Evolutionary conservation across 179 eudicot genomes (phyloP), one percentile per base, ranked within the genome.

Genomic region (Gypsophila paniculata): DNA sequence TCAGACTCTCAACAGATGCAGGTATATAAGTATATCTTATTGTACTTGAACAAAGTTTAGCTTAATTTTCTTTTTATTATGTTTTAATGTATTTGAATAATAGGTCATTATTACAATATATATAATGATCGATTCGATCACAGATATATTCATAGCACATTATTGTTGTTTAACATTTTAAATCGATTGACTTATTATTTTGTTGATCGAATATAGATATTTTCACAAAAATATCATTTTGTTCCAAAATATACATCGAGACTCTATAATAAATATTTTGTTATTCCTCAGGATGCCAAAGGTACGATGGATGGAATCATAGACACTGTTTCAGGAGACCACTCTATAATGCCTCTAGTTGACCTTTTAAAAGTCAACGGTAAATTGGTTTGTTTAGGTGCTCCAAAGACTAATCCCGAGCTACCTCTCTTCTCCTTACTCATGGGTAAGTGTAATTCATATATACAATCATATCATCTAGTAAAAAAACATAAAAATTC

Each of bases 331-430:
- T 62, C 81, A 0, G 75, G 32, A 14, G 53, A 57, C 8, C 82
- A 79, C 61, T 44, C 76, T 10, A 21, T 75, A 8, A 25, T 25
- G 25, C 82, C 82, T 18, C 7, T 79, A 36, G 12, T 79, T 44
- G 76, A 65, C 52, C 51, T 79, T 29, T 21, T 79, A 11, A 71
- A 75, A 62, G 14, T 65, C 17, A 66, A 75, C n/a, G 82, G 82
- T 17, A 79, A 79, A 70, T 62, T 79, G 21, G 68, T 79, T 36
- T 23, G 76, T 22, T 63, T 79, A 32, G 79, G 82, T 15, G 79
- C 72, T 34, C 66, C 79, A 5, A 49, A 67, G 64, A 39, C 60
- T 57, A 74, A 74, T 44, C 79, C 74, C 2, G 79, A 79, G 67
- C 68, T 79, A 23, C 79, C 70, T 7, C 0, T 44, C 1, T 32